These are phyloP conservation scores for Pelargonium cotyledonis DNA, from an alignment of 441 rosid genomes.

Conservation along the genomic window DNA sequence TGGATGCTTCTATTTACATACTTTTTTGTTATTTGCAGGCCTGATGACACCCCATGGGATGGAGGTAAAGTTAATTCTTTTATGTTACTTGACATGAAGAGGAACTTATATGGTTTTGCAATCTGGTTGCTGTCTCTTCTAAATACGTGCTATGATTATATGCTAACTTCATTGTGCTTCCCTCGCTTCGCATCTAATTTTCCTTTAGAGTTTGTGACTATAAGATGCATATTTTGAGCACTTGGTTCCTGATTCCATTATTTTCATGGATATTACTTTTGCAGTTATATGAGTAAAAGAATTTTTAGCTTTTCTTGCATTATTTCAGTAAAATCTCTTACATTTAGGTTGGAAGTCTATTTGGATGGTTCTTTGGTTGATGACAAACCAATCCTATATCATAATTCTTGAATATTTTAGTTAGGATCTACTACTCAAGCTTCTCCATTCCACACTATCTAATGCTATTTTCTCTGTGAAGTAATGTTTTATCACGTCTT, in stretches of 20 bases:
- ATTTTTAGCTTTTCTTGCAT: too few relatives aligned
- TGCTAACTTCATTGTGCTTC: not conserved
- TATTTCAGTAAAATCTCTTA: too few relatives aligned
- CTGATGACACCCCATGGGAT: conserved; percentile 64
- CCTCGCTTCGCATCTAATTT: not conserved
- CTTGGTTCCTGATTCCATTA: not conserved
- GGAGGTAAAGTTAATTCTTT: conserved; percentile 35
- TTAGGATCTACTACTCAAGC: too few relatives aligned
- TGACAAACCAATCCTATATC: too few relatives aligned
- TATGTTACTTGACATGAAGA: conserved; percentile 3
- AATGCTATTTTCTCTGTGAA: too few relatives aligned
- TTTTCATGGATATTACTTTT: not conserved
- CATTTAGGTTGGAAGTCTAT: too few relatives aligned
- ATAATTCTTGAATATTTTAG: too few relatives aligned
- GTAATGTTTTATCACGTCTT: too few relatives aligned
- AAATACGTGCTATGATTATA: too few relatives aligned
- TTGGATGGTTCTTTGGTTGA: too few relatives aligned
- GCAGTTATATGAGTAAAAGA: too few relatives aligned
- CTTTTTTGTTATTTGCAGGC: conserved; percentile 28
- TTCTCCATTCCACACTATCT: too few relatives aligned
- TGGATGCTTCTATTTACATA: not conserved
- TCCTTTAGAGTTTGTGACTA: not conserved
- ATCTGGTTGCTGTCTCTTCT: not conserved
- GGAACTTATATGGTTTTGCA: conserved; percentile 1
- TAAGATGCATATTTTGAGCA: not conserved